phyloP scores from a whole-genome alignment of 2,329 filamentous ascomycete species.

The Cercospora beticola region DNA sequence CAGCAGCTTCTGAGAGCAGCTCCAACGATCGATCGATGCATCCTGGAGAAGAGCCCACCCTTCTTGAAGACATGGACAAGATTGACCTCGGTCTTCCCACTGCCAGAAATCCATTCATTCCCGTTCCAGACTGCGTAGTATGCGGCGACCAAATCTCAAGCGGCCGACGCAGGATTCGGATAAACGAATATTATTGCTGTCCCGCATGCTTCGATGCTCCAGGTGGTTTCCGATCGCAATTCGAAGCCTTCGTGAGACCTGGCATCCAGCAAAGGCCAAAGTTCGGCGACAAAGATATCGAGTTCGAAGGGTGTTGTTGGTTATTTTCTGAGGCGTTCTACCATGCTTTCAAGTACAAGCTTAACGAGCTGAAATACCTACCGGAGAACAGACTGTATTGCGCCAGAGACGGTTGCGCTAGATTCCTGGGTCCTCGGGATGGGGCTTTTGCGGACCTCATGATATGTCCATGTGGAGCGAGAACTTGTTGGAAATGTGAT shows the following conservation, averaged over 20 bases:
- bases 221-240: neutral
- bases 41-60: neutral
- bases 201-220: neutral
- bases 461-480: neutral
- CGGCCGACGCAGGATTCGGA: neutral
- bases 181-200: neutral
- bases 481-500: neutral
- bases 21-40: neutral
- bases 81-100: neutral
- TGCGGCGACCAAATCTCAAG: neutral
- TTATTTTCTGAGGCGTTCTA: neutral
- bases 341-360: neutral
- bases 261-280: neutral
- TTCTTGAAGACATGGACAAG: neutral
- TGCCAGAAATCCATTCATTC: neutral
- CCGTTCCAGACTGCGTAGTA: neutral
- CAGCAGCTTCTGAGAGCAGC: neutral
- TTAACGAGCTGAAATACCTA: neutral
- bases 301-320: neutral
- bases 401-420: neutral
- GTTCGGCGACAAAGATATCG: neutral
- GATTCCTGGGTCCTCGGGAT: neutral
- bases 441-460: neutral
- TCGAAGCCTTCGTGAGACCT: neutral
- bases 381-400: neutral